Evolutionary conservation across 1,284 basidiomycete species (phyloP).

Genomic region (Caloboletus firmus): DNA sequence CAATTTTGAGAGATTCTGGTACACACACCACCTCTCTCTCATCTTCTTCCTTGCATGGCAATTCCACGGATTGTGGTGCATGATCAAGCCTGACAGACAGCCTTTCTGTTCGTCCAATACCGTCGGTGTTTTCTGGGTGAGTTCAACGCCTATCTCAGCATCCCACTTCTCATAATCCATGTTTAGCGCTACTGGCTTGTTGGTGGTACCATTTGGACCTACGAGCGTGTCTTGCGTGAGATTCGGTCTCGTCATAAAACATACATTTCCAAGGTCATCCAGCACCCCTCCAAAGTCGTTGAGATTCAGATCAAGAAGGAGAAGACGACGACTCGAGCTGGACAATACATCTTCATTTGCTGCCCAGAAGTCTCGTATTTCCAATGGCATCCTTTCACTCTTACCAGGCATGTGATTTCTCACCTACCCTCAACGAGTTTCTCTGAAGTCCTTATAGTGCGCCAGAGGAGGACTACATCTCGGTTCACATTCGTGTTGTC

Average conservation of each 20-base stretch:
- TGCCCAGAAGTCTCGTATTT: constrained; percentile 89
- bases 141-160: constrained; percentile 25
- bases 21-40: constrained; percentile 85
- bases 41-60: constrained; percentile 91
- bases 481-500: constrained; percentile 82
- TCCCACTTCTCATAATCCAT: constrained; percentile 3
- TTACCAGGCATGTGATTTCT: constrained; percentile 58
- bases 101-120: constrained; percentile 81
- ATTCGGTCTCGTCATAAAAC: constrained; percentile 84
- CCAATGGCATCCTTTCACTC: constrained; percentile 94
- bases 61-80: constrained; percentile 92
- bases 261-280: constrained; percentile 89
- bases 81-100: constrained; percentile 85
- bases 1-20: constrained; percentile 87
- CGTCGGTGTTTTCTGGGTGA: constrained; percentile 92
- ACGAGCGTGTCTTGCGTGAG: constrained; percentile 85
- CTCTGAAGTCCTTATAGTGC: constrained; percentile 48
- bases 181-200: constrained; percentile 82
- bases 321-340: constrained; percentile 73
- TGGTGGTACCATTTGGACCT: constrained; percentile 82
- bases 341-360: constrained; percentile 85
- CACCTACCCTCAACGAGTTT: not conserved
- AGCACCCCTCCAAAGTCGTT: constrained; percentile 87
- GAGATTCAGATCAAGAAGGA: constrained; percentile 95
- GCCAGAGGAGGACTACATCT: constrained; percentile 89